Percentiles rank a stretch among this genome's conserved stretches.
Evolutionary conservation across 192 early-diverging fungal genomes (phyloP).

Genomic region (Rhizophlyctis rosea): DNA sequence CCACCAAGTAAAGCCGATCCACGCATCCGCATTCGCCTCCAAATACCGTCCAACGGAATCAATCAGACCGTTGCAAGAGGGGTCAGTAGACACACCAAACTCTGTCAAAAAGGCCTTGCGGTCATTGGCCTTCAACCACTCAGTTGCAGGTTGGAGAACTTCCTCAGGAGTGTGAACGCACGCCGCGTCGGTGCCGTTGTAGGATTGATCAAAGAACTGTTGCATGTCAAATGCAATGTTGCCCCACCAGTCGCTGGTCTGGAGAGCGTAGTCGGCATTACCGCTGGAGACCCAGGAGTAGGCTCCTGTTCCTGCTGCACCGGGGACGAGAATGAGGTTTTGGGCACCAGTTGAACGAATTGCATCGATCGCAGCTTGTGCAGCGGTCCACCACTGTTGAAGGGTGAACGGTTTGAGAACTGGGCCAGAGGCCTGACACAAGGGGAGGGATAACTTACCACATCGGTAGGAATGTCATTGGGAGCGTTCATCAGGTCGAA

Average conservation of each 20-base stretch:
- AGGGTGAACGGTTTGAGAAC: too few species aligned
- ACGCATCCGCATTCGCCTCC: constrained; percentile 14
- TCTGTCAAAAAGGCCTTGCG: constrained; percentile 32
- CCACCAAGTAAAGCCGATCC: constrained; percentile 27
- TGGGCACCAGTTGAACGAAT: constrained; percentile 31
- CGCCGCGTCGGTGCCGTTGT: constrained; percentile 14
- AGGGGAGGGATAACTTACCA: too few species aligned
- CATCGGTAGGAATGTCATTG: constrained; percentile 6
- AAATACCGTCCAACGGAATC: constrained; percentile 15
- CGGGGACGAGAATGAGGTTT: constrained; percentile 27
- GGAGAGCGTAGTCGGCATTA: constrained; percentile 16
- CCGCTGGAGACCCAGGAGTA: constrained; percentile 19
- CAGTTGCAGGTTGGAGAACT: constrained; percentile 9
- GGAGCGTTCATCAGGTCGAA: constrained; percentile 33
- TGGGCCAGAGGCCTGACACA: too few species aligned
- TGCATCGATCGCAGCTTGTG: constrained; percentile 27
- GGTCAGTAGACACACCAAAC: constrained; percentile 19
- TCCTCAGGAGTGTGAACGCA: constrained; percentile 20
- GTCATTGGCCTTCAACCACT: constrained; percentile 19
- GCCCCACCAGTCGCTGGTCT: constrained; percentile 27
- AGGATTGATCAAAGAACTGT: constrained; percentile 34
- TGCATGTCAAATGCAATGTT: constrained; percentile 34
- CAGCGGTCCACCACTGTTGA: too few species aligned
- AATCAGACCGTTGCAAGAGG: constrained; percentile 9
- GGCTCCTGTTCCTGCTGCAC: constrained; percentile 31